Base-by-base conservation (phyloP, 495 filamentous ascomycete species). In the Staphylotrichum longicolle region DNA sequence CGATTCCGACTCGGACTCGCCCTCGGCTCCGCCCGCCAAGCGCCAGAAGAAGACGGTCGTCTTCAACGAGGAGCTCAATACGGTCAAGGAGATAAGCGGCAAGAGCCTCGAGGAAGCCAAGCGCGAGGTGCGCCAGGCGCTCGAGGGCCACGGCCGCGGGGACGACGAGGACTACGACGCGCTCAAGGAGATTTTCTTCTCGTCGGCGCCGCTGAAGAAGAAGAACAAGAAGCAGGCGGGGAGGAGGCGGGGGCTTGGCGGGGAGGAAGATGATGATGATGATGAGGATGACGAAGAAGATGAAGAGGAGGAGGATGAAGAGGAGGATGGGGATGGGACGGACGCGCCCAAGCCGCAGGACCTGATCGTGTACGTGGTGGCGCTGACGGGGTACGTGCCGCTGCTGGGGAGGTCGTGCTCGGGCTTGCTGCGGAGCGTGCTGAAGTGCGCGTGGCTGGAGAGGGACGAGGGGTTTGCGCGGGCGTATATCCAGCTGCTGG, bases 401-500 rank as follows among this genome's bases (percentile, higher is more conserved):
- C 74, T 84, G 30, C 77, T 99, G 33, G 77, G 87, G 63, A 85
- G 83, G 65, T 83, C 83, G 50, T 96, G 90, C 74, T 83, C 85
- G 20, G 85, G 86, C 3, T 75, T 99, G 39, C 85, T 96, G 42
- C 78, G 84, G 63, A 85, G 86, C 30, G 78, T 96, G 9, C 75
- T 97, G 39, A 77, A 82, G 61, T 90, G 85, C 71, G 78, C 85
- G 42, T 99, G 94, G 94, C 81, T 96, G 46, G 91, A 89, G 9
- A 82, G 91, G 53, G 89, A 93, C 67, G 86, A 92, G 60, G 76
- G 81, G 4, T 97, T 95, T 74, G 82, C 92, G 44, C 85, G 85
- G 61, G 79, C 89, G 3, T 98, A 88, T 73, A 84, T 88, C 51
- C 83, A 89, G 54, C 90, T 98, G 54, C 71, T 98, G 34, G 89